A percentile compares a stretch with the other conserved stretches of the same genome.
Conservation (phyloP, 108 stramenopile genomes). For the Stephanodiscus triporus region DNA sequence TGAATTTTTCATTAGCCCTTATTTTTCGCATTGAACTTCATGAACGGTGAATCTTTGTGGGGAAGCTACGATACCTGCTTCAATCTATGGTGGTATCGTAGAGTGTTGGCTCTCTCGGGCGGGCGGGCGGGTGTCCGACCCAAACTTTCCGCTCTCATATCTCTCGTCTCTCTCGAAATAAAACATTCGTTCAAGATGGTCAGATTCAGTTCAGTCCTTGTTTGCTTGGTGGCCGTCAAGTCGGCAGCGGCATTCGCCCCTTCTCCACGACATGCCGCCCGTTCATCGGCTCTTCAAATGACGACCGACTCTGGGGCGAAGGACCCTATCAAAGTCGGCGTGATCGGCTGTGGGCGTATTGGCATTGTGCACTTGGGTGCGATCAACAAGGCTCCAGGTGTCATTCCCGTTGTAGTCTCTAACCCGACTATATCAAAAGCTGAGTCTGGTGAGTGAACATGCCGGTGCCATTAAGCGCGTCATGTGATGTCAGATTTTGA, state of each 20-base stretch:
- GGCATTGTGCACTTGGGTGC: slow-evolving; percentile 95
- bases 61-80: too few species aligned
- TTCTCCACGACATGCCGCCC: slow-evolving; percentile 18
- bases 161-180: not conserved
- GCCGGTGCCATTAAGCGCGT: not conserved
- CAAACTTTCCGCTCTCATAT: too few species aligned
- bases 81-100: too few species aligned
- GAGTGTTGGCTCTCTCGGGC: too few species aligned
- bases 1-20: too few species aligned
- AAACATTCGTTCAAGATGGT: slow-evolving; percentile 33
- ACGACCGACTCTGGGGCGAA: slow-evolving; percentile 35
- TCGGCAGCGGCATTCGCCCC: slow-evolving; percentile 40
- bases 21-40: too few species aligned
- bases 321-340: slow-evolving; percentile 83
- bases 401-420: slow-evolving; percentile 78
- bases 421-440: slow-evolving; percentile 97
- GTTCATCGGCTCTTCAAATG: slow-evolving; percentile 51
- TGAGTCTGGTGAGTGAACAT: slow-evolving; percentile 62
- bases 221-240: slow-evolving; percentile 18
- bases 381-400: slow-evolving; percentile 88
- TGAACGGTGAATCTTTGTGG: too few species aligned
- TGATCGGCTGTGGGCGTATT: slow-evolving; percentile 96
- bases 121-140: too few species aligned
- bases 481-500: not conserved
- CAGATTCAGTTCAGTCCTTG: slow-evolving; percentile 30